These are phyloP conservation scores for Cryptococcus deneoformans DNA, from an alignment of 1,284 basidiomycete species.

Conservation along the genomic window DNA sequence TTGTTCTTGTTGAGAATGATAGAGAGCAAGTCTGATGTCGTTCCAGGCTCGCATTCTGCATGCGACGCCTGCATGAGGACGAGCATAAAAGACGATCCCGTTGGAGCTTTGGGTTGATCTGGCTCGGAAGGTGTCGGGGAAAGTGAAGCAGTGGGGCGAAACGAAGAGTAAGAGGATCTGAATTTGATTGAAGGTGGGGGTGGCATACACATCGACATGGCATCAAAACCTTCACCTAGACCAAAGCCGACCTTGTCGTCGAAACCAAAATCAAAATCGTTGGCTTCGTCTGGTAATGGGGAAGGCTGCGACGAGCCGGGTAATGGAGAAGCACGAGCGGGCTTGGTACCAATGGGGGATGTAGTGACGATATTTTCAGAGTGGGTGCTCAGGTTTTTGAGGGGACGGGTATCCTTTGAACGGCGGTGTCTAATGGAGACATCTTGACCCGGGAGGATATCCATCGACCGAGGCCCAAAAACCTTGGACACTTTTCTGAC, in stretches of 20 bases:
- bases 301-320: not conserved
- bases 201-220: not conserved
- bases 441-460: not conserved
- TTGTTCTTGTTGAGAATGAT: constrained; percentile 70
- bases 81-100: constrained; percentile 49
- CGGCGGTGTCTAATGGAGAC: not conserved
- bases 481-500: constrained; percentile 8
- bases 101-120: constrained; percentile 3
- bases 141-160: not conserved
- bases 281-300: not conserved
- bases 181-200: constrained; percentile 1
- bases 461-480: constrained; percentile 3
- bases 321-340: too few relatives aligned
- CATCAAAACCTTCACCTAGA: constrained; percentile 14
- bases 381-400: not conserved
- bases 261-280: not conserved
- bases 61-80: constrained; percentile 91
- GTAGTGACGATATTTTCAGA: not conserved
- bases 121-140: not conserved
- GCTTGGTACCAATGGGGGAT: too few relatives aligned
- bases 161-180: constrained; percentile 1
- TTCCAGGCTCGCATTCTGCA: constrained; percentile 86
- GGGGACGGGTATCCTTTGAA: not conserved
- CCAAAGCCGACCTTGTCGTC: constrained; percentile 4
- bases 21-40: constrained; percentile 83